Conservation (phyloP, 2,329 filamentous ascomycete species). For the Trichoderma sp. region DNA sequence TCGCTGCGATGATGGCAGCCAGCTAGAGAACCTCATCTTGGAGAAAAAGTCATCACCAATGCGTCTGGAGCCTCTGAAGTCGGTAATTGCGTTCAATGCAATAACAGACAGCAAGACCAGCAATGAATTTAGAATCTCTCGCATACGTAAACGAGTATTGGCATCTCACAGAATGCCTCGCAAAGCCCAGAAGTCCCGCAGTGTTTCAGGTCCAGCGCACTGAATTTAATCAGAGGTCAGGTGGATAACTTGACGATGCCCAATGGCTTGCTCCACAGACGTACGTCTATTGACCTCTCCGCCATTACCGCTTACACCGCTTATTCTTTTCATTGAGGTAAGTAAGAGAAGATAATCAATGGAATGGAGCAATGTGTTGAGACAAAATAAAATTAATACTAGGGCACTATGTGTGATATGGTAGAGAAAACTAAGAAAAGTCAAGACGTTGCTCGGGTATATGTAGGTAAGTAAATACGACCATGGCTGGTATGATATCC, state of each 20-base stretch:
- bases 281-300: not conserved
- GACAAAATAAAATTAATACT: slow-evolving; percentile 11
- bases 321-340: not conserved
- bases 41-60: not conserved
- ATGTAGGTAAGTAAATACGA: slow-evolving; percentile 18
- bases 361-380: not conserved
- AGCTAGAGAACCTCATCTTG: not conserved
- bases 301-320: not conserved
- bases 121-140: not conserved
- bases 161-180: not conserved
- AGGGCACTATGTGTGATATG: slow-evolving; percentile 2
- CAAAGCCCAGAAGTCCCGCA: not conserved
- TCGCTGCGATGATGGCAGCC: not conserved
- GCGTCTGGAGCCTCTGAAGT: no score
- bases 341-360: not conserved
- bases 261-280: not conserved
- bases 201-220: not conserved
- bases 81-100: not conserved
- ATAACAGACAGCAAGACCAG: not conserved
- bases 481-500: slow-evolving; percentile 12
- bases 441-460: slow-evolving; percentile 19
- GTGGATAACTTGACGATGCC: not conserved
- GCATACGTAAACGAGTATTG: not conserved
- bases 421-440: not conserved
- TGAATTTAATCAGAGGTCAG: not conserved